A percentile compares a stretch with the other conserved stretches of the same genome.
phyloP scores from a whole-genome alignment of 495 filamentous ascomycete species.

The Aspergillus indologenus region DNA sequence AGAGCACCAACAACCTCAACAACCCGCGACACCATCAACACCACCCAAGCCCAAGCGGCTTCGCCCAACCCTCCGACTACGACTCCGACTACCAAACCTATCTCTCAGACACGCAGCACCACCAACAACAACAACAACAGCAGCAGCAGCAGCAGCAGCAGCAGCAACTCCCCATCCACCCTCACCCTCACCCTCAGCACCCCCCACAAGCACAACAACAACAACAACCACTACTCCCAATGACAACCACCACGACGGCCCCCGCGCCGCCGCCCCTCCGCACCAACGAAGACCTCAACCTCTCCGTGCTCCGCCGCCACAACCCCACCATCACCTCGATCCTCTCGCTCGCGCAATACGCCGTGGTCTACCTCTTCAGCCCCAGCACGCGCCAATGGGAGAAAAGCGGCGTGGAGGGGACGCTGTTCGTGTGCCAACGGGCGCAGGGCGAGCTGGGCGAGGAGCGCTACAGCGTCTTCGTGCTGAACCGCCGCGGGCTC shows the following conservation, averaged over 20 bases:
- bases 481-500: conserved; percentile 59
- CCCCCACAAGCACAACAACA: too few relatives aligned
- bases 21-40: conserved; percentile 25
- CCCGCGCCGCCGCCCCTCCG: conserved; percentile 49
- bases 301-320: conserved; percentile 73
- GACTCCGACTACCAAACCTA: conserved; percentile 44
- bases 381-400: conserved; percentile 65
- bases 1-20: conserved; percentile 33
- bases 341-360: conserved; percentile 71
- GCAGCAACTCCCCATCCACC: too few relatives aligned
- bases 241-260: conserved; percentile 22
- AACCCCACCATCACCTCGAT: conserved; percentile 64
- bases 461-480: conserved; percentile 56
- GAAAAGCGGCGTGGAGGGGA: conserved; percentile 73
- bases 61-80: conserved; percentile 50
- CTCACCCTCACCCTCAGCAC: background rate
- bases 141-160: conserved; percentile 23
- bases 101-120: conserved; percentile 21
- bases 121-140: conserved; percentile 25
- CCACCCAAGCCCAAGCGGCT: conserved; percentile 17
- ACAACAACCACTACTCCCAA: conserved; percentile 25
- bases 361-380: conserved; percentile 73
- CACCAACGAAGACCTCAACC: conserved; percentile 77
- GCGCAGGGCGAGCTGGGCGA: conserved; percentile 38
- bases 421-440: conserved; percentile 74